Conservation (phyloP, 305 asterid species). For the Fraxinus velutina region DNA sequence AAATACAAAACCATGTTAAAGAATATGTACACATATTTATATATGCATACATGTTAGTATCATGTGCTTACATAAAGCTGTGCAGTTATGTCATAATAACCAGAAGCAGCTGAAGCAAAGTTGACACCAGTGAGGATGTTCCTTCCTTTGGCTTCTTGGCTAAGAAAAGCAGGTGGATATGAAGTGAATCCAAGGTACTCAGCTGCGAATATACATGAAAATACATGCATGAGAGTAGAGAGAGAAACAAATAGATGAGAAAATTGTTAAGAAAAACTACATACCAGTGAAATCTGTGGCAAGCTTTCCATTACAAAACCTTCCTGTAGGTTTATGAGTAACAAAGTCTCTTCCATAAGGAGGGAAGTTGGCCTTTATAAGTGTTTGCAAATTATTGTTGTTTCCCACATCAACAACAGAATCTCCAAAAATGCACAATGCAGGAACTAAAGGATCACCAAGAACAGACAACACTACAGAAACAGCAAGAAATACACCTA, state of each 20-base stretch:
- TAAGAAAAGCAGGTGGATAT: conserved; percentile 76
- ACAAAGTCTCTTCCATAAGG: conserved; percentile 81
- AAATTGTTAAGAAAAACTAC: background rate
- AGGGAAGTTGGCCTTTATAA: conserved; percentile 73
- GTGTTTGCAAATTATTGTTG: conserved; percentile 60
- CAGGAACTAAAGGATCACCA: conserved; percentile 75
- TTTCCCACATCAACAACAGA: conserved; percentile 83
- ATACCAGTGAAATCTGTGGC: conserved; percentile 84
- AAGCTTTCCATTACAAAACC: conserved; percentile 85
- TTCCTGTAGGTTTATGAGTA: conserved; percentile 68
- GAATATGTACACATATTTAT: background rate
- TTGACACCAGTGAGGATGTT: conserved; percentile 62
- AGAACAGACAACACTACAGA: conserved; percentile 23
- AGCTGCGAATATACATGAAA: conserved; percentile 38
- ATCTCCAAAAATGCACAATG: conserved; percentile 76
- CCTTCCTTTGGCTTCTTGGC: conserved; percentile 55
- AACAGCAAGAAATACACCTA: conserved; percentile 25
- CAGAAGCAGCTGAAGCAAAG: conserved; percentile 90
- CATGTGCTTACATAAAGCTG: conserved; percentile 45
- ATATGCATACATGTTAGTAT: background rate
- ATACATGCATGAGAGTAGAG: conserved; percentile 1
- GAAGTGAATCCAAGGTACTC: conserved; percentile 74
- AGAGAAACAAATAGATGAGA: background rate
- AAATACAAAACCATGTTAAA: conserved; percentile 5
- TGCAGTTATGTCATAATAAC: conserved; percentile 70